phyloP scores from a whole-genome alignment of 2,329 filamentous ascomycete genomes.

The Ampelomyces quisqualis region DNA sequence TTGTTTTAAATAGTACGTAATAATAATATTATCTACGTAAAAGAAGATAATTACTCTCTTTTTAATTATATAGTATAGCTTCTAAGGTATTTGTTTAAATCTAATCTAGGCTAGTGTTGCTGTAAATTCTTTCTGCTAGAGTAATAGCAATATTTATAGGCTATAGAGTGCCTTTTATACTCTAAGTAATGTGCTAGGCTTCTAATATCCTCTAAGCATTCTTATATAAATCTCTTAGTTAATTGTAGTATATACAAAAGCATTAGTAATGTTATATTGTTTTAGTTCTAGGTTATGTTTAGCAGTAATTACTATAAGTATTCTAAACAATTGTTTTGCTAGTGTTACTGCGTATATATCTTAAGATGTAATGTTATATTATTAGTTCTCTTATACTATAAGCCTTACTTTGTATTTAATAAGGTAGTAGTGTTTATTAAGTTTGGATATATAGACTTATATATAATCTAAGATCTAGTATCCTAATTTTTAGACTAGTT shows the following conservation, averaged over 20 bases:
- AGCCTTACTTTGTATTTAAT: conserved; percentile 3
- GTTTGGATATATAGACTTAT: neutral
- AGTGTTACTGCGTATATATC: too few relatives aligned
- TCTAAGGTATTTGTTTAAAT: conserved; percentile 5
- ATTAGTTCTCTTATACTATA: neutral
- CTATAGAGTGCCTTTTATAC: conserved; percentile 8
- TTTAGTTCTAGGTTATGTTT: neutral
- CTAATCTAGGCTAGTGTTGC: conserved; percentile 1
- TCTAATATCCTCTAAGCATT: conserved; percentile 3
- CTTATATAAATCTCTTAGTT: conserved; percentile 6
- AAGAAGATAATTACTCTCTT: conserved; percentile 7
- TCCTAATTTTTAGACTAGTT: neutral
- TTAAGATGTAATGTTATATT: neutral
- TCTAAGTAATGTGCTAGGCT: neutral
- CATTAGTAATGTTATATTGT: conserved; percentile 7
- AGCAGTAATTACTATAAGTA: neutral
- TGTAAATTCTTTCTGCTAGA: conserved; percentile 6
- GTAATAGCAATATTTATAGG: conserved; percentile 4
- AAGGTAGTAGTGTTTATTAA: neutral
- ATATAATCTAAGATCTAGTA: neutral
- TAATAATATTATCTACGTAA: conserved; percentile 9
- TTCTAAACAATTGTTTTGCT: neutral
- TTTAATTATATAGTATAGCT: conserved; percentile 10
- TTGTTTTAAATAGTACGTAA: conserved; percentile 1
- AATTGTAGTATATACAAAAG: conserved; percentile 4